A percentile compares a stretch with the other conserved stretches of the same genome.
phyloP scores from a whole-genome alignment of 2,329 filamentous ascomycete genomes.

The Diaporthe citriasiana region DNA sequence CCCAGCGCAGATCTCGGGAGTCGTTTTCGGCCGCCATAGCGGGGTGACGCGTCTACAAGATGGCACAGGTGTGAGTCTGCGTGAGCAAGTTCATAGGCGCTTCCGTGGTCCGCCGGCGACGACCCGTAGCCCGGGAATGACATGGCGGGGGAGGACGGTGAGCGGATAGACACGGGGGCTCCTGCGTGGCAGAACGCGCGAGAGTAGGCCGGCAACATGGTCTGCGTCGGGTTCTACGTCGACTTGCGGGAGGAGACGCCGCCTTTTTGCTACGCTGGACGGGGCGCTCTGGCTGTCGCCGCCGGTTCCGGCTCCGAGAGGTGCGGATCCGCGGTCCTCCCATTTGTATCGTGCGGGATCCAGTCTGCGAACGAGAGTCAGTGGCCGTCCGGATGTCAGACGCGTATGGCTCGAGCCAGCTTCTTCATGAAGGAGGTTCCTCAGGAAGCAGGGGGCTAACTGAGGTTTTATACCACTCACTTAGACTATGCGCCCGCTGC shows the following conservation, averaged over 20 bases:
- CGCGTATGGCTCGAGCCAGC: neutral
- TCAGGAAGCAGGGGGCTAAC: neutral
- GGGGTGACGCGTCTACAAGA: neutral
- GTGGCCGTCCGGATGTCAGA: constrained; percentile 26
- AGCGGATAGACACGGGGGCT: neutral
- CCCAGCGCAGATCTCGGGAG: neutral
- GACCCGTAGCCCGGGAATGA: neutral
- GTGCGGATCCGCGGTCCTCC: neutral
- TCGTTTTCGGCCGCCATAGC: neutral
- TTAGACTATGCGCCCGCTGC: neutral
- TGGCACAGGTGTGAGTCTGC: neutral
- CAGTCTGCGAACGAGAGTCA: constrained; percentile 8
- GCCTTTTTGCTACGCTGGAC: neutral
- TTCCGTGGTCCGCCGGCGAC: neutral
- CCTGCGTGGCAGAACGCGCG: neutral
- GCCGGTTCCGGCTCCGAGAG: neutral
- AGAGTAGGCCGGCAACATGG: neutral
- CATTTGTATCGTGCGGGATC: constrained; percentile 33
- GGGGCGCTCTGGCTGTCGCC: constrained; percentile 6
- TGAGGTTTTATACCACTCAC: neutral
- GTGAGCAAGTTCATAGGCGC: neutral
- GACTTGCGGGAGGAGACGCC: neutral
- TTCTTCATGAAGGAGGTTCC: neutral
- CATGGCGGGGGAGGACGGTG: neutral
- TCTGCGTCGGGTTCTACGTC: constrained; percentile 1